Percentiles rank a stretch among this genome's conserved stretches.
Conservation (phyloP, 2,329 filamentous ascomycete genomes). For the Sporothrix inflata region DNA sequence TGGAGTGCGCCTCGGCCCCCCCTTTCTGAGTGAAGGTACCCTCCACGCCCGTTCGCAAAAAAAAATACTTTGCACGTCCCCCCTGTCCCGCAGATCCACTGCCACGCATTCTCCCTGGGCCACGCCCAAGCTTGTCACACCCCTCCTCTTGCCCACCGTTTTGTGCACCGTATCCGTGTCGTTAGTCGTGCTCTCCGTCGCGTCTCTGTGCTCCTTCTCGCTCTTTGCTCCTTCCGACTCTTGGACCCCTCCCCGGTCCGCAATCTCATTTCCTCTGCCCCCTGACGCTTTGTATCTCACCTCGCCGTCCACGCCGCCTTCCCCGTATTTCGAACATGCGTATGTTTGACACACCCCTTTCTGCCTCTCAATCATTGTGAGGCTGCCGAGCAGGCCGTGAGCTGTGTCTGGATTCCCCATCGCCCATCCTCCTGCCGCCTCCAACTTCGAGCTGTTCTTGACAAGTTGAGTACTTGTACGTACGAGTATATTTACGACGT, state of each 20-base stretch:
- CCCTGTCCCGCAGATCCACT: conserved; percentile 30
- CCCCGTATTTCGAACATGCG: neutral
- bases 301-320: neutral
- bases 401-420: neutral
- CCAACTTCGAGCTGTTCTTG: neutral
- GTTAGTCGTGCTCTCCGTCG: conserved; percentile 11
- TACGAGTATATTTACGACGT: too few relatives aligned
- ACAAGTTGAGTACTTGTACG: neutral
- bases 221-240: neutral
- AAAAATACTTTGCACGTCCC: conserved; percentile 21
- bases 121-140: neutral
- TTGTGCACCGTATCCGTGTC: neutral
- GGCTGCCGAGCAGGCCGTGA: conserved; percentile 5
- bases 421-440: neutral
- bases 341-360: too few relatives aligned
- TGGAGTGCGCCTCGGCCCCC: conserved; percentile 2
- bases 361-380: neutral
- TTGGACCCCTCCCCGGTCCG: neutral
- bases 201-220: neutral
- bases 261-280: conserved; percentile 21
- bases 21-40: neutral
- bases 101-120: conserved; percentile 22
- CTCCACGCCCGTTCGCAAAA: conserved; percentile 14
- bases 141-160: conserved; percentile 15
- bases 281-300: conserved; percentile 12